These are phyloP conservation scores for Hippophae rhamnoides DNA, from an alignment of 306 rosid species.

Conservation along the genomic window DNA sequence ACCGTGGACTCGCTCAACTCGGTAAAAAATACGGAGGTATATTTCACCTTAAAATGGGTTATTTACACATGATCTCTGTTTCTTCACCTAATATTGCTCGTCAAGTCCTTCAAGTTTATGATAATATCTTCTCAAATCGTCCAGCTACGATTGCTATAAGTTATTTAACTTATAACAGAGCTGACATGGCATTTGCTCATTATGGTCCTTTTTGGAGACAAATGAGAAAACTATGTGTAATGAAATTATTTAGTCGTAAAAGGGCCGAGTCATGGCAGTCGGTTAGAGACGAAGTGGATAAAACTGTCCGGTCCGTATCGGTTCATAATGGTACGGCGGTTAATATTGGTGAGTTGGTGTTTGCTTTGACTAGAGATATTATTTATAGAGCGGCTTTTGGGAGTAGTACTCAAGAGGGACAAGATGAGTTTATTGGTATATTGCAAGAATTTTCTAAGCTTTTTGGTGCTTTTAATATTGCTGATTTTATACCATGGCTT, in stretches of 20 bases:
- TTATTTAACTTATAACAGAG: conserved; percentile 60
- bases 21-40: conserved; percentile 59
- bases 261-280: conserved; percentile 13
- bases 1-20: conserved; percentile 51
- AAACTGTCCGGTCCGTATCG: conserved; percentile 10
- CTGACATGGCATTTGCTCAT: conserved; percentile 81
- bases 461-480: conserved; percentile 63
- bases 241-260: conserved; percentile 66
- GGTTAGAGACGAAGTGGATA: conserved; percentile 52
- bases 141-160: conserved; percentile 66
- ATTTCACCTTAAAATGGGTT: conserved; percentile 69
- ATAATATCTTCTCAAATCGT: conserved; percentile 11
- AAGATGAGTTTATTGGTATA: conserved; percentile 55
- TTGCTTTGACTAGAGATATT: conserved; percentile 42
- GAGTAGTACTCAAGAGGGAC: conserved; percentile 42
- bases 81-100: conserved; percentile 47
- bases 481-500: conserved; percentile 47
- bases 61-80: conserved; percentile 51
- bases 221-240: conserved; percentile 66
- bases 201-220: conserved; percentile 87
- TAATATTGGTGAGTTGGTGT: conserved; percentile 53
- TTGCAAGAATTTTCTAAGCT: conserved; percentile 63
- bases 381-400: conserved; percentile 68
- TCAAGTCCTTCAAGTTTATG: conserved; percentile 61
- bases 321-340: conserved; percentile 22